Conservation (phyloP, 129 eudicot genomes). For the Flaveria robusta region DNA sequence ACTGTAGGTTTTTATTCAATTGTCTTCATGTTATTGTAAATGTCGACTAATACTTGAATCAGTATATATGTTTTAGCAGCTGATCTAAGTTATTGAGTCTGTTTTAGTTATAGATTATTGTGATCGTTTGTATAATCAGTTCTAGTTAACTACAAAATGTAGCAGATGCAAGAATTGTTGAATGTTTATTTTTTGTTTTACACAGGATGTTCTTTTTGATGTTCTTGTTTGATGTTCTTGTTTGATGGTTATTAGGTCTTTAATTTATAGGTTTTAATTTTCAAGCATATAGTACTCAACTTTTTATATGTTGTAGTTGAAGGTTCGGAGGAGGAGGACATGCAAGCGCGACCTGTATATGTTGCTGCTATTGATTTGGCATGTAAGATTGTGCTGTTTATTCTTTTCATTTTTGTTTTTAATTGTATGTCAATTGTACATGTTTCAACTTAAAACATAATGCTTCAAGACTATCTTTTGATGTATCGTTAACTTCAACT, state of each 20-base stretch:
- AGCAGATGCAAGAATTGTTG: not conserved
- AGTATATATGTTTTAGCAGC: not conserved
- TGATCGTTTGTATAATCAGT: not conserved
- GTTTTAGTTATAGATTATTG: not conserved
- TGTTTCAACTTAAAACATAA: not conserved
- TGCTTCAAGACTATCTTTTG: not conserved
- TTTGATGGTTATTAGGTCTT: not conserved
- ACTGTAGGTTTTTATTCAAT: not conserved
- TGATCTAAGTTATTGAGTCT: not conserved
- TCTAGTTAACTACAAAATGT: not conserved
- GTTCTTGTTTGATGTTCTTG: not conserved
- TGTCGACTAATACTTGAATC: not conserved
- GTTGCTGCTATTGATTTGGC: slow-evolving; percentile 94
- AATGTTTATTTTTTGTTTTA: not conserved
- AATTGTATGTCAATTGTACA: slow-evolving; percentile 1
- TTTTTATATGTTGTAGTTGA: slow-evolving; percentile 42
- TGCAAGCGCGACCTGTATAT: slow-evolving; percentile 93
- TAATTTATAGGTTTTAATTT: slow-evolving; percentile 1
- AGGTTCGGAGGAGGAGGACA: slow-evolving; percentile 68
- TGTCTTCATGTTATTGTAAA: not conserved
- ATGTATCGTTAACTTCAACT: not conserved
- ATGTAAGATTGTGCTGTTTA: slow-evolving; percentile 50
- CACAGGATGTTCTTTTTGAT: not conserved
- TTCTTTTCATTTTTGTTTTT: too few species aligned
- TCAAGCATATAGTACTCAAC: not conserved